Conservation (phyloP, 306 rosid genomes). For the Dryas alaskensis region DNA sequence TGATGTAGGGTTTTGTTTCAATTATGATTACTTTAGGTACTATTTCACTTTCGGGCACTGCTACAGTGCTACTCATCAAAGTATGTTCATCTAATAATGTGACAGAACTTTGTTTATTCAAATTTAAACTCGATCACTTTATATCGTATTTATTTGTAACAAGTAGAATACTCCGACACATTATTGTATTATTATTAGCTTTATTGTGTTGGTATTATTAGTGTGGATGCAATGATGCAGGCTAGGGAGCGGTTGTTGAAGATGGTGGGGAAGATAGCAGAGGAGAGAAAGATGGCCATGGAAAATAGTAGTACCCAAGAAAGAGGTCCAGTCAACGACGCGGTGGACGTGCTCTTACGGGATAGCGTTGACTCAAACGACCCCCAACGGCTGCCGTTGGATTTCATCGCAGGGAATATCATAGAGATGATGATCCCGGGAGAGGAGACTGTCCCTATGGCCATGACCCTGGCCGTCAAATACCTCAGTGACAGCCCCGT, state of each 20-base stretch:
- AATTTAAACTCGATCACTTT: too few species aligned
- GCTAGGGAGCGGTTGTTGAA: conserved; percentile 75
- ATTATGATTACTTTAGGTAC: neutral
- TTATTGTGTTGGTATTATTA: neutral
- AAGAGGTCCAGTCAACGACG: conserved; percentile 43
- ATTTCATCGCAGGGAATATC: conserved; percentile 65
- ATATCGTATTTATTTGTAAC: too few species aligned
- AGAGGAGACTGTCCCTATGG: conserved; percentile 83
- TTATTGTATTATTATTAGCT: too few species aligned
- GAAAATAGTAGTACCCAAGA: neutral
- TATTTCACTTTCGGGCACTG: too few species aligned
- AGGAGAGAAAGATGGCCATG: conserved; percentile 35
- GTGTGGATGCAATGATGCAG: conserved; percentile 32
- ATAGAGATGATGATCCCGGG: conserved; percentile 90
- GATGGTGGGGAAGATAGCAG: conserved; percentile 55
- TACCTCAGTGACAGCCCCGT: conserved; percentile 56
- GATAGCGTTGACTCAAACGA: conserved; percentile 40
- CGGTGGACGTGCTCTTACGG: conserved; percentile 63
- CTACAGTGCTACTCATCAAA: too few species aligned
- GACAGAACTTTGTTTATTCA: too few species aligned
- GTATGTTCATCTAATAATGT: too few species aligned
- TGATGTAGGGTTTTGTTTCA: neutral
- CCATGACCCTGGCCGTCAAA: conserved; percentile 73
- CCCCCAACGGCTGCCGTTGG: conserved; percentile 35
- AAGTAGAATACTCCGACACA: too few species aligned